Base-by-base conservation (phyloP, 176 grass and related monocot genomes). In the Metroxylon sagu region DNA sequence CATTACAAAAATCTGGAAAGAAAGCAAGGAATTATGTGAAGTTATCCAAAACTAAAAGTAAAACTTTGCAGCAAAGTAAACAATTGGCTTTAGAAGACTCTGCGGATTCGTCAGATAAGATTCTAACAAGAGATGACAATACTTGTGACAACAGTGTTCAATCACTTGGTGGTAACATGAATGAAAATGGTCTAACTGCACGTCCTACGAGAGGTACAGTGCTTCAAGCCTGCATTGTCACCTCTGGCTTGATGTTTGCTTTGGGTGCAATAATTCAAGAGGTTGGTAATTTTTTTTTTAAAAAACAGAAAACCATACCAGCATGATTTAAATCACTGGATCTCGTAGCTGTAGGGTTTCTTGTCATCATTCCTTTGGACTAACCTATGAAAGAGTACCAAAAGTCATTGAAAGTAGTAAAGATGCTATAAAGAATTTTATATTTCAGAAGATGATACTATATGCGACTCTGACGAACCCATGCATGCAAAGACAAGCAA, bases 211-310 rank as follows among this genome's bases (percentile, higher is more conserved):
- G 89, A 87, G 71, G 25, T 75, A 72, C 69, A 4, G 79, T 95
- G 54, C 85, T 95, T 80, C 85, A 79, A 43, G 79, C 89, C 28
- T 95, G 85, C 31, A 67, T 66, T 48, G 29, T 82, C 60, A 95
- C 85, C 7, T 95, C 85, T 48, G 62, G 62, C 48, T 76, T 85
- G 61, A 63, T 95, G 50, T 54, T 89, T 61, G 58, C 75, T 10
- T 31, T 53, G 53, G 82, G 82, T 51, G 50, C 78, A 39, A 51
- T 83, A n/a, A 75, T 89, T 83, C 76, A 76, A 51, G 69, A 85
- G 89, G 89, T 89, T 71, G 53, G 12, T 66, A 14, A 51, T 1
- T 55, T 26, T 12, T 25, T 48, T 4, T 29, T 61, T 49, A 23
- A 3, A 19, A 23, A 26, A 5, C 49, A 71, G 1, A 23, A 23